Percentiles rank a stretch among this genome's conserved stretches.
Conservation (phyloP, 1,284 basidiomycete genomes). For the Ganoderma lingzhi region DNA sequence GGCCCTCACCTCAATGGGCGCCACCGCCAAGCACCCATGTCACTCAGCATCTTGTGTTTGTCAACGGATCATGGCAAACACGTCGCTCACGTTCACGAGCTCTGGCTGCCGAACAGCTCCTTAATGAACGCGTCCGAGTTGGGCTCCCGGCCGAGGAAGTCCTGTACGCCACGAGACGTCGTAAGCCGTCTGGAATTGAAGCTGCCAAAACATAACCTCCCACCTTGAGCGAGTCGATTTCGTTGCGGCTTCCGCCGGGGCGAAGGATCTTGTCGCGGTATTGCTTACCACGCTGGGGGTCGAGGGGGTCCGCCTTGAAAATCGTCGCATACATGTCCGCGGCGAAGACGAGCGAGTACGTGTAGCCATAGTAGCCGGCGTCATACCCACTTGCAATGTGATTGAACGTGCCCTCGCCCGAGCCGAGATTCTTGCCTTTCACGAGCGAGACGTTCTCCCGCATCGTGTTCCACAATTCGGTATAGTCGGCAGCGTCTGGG, state of each 20-base stretch:
- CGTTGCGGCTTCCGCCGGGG: conserved; percentile 66
- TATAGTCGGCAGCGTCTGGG: conserved; percentile 71
- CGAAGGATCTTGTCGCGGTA: conserved; percentile 64
- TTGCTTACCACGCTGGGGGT: conserved; percentile 60
- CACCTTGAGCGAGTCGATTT: conserved; percentile 64
- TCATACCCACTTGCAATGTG: conserved; percentile 82
- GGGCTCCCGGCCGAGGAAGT: conserved; percentile 81
- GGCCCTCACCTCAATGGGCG: not conserved
- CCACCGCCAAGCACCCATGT: not conserved
- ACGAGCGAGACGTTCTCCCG: conserved; percentile 74
- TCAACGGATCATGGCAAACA: not conserved
- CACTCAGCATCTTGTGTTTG: not conserved
- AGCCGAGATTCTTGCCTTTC: conserved; percentile 63
- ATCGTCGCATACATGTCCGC: conserved; percentile 84
- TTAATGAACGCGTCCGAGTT: conserved; percentile 82
- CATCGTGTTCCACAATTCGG: conserved; percentile 76
- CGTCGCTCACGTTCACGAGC: not conserved
- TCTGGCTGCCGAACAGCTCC: conserved; percentile 58
- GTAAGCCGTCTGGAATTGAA: not conserved
- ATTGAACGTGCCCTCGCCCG: conserved; percentile 76
- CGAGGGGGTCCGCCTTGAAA: conserved; percentile 81
- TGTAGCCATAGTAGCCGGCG: conserved; percentile 85
- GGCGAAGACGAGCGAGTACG: conserved; percentile 78
- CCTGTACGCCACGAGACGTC: conserved; percentile 40
- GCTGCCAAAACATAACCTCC: not conserved